These are phyloP conservation scores for Amanita muscaria DNA, from an alignment of 768 basidiomycete genomes.

Conservation along the genomic window DNA sequence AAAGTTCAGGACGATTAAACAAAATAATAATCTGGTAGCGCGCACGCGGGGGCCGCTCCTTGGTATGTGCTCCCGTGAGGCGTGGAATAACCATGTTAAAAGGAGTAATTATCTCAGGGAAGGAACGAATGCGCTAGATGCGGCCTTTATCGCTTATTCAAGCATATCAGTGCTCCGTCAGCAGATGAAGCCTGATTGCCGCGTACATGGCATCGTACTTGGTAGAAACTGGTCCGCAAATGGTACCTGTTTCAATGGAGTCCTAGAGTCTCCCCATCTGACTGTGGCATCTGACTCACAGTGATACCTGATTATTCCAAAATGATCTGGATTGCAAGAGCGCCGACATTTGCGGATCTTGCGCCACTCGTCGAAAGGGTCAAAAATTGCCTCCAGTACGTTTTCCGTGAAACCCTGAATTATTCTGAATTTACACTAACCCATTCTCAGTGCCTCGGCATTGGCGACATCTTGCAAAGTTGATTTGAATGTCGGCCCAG, in stretches of 20 bases:
- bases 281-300: slow-evolving; percentile 19
- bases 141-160: slow-evolving; percentile 79
- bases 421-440: background rate
- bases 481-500: slow-evolving; percentile 29
- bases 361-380: slow-evolving; percentile 48
- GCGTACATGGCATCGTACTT: slow-evolving; percentile 70
- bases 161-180: slow-evolving; percentile 75
- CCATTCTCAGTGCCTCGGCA: slow-evolving; percentile 47
- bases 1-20: background rate
- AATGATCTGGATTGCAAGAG: slow-evolving; percentile 66
- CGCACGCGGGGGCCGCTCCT: slow-evolving; percentile 73
- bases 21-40: slow-evolving; percentile 29
- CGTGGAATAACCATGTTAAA: too few relatives aligned
- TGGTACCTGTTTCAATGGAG: slow-evolving; percentile 31
- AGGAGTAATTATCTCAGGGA: slow-evolving; percentile 37
- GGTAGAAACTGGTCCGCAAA: slow-evolving; percentile 65
- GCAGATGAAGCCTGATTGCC: slow-evolving; percentile 76
- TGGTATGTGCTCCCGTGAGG: slow-evolving; percentile 50
- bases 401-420: background rate
- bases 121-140: slow-evolving; percentile 80
- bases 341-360: slow-evolving; percentile 53
- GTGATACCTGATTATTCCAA: slow-evolving; percentile 81
- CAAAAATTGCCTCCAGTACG: slow-evolving; percentile 64
- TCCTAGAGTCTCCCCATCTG: background rate
- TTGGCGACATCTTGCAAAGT: slow-evolving; percentile 52